phyloP scores from a whole-genome alignment of 164 flowering plant genomes.

The Vitis vinifera region ASM3070453v1 NC_081823.1:4147501-4148000 shows the following conservation, averaged over 20 bases:
- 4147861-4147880: too few species aligned
- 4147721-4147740: too few species aligned
- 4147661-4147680: not conserved
- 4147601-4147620: slow-evolving; percentile 93
- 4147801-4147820: too few species aligned
- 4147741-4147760: not conserved
- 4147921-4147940: too few species aligned
- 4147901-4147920: too few species aligned
- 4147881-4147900: too few species aligned
- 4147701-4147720: too few species aligned
- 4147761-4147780: not conserved
- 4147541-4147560: slow-evolving; percentile 71
- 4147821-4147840: too few species aligned
- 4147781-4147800: not conserved
- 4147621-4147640: slow-evolving; percentile 53
- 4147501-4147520: slow-evolving; percentile 76
- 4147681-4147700: not conserved
- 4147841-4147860: too few species aligned
- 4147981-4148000: too few species aligned
- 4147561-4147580: slow-evolving; percentile 60
- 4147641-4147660: not conserved
- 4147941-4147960: too few species aligned
- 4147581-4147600: slow-evolving; percentile 82
- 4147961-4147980: too few species aligned
- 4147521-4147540: slow-evolving; percentile 91